Percentiles rank a stretch among this genome's conserved stretches.
These are phyloP conservation scores for Hypholoma sublateritium DNA, from an alignment of 768 basidiomycete genomes.

Conservation along the genomic window DNA sequence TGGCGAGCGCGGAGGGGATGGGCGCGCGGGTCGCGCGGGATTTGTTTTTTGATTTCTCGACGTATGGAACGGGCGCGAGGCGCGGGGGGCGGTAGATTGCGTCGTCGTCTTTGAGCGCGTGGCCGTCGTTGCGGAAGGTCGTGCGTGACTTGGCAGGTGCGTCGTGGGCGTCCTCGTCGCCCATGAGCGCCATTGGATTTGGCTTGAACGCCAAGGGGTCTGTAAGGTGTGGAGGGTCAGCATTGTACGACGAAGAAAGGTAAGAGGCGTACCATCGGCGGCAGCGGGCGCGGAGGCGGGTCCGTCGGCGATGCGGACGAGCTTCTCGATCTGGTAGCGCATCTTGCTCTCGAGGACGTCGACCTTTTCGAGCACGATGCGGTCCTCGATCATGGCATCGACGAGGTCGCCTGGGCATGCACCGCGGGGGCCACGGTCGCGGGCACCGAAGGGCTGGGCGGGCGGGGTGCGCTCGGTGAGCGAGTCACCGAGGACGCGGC, in stretches of 20 bases:
- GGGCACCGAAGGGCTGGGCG: slow-evolving; percentile 48
- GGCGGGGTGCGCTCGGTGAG: slow-evolving; percentile 52
- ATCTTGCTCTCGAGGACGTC: slow-evolving; percentile 83
- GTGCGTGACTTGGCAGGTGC: slow-evolving; percentile 23
- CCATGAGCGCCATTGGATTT: slow-evolving; percentile 75
- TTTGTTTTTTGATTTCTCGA: slow-evolving; percentile 44
- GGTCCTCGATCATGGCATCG: slow-evolving; percentile 74
- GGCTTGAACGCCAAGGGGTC: slow-evolving; percentile 93
- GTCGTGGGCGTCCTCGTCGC: slow-evolving; percentile 36
- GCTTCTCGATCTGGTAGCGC: slow-evolving; percentile 95
- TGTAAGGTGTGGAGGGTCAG: slow-evolving; percentile 34
- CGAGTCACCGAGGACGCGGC: slow-evolving; percentile 66
- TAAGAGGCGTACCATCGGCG: slow-evolving; percentile 54
- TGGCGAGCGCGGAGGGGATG: slow-evolving; percentile 65
- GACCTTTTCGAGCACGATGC: slow-evolving; percentile 87
- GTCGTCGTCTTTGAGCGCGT: slow-evolving; percentile 25
- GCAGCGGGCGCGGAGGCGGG: slow-evolving; percentile 39
- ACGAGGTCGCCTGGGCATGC: slow-evolving; percentile 70
- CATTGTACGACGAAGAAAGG: not conserved
- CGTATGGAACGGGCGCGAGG: slow-evolving; percentile 87
- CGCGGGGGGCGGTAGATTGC: slow-evolving; percentile 84
- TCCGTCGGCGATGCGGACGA: slow-evolving; percentile 76
- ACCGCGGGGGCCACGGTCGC: slow-evolving; percentile 55
- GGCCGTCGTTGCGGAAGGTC: slow-evolving; percentile 15
- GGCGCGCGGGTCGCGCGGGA: slow-evolving; percentile 51